Percentiles rank a stretch among this genome's conserved stretches.
Evolutionary conservation across 2,329 filamentous ascomycete species (phyloP).

Genomic region (Trichoderma gracile): DNA sequence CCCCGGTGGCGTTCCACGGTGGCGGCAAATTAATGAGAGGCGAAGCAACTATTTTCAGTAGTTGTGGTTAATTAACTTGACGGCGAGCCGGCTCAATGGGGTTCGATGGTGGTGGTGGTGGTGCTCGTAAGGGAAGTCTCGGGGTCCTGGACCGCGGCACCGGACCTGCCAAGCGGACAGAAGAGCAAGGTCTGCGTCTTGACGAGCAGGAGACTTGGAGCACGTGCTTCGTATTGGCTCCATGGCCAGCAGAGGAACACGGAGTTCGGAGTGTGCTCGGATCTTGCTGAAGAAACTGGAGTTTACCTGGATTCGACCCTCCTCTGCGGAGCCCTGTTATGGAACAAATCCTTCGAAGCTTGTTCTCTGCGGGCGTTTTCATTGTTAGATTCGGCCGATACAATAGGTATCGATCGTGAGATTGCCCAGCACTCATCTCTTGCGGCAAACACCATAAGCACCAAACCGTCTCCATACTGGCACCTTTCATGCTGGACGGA

Average conservation of each 20-base stretch:
- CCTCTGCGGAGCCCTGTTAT: conserved; percentile 13
- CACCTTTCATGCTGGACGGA: background rate
- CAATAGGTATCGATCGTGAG: background rate
- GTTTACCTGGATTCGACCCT: background rate
- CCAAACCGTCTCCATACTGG: conserved; percentile 14
- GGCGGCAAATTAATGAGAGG: conserved; percentile 21
- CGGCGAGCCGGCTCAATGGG: conserved; percentile 3
- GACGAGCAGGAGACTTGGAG: background rate
- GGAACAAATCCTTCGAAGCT: background rate
- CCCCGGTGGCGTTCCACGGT: conserved; percentile 8
- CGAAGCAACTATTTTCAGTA: conserved; percentile 13
- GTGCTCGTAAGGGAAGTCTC: background rate
- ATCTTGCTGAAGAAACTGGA: conserved; percentile 9
- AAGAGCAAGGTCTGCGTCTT: background rate
- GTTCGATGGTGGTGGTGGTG: background rate
- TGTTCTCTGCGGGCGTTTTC: conserved; percentile 15
- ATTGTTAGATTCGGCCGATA: conserved; percentile 11
- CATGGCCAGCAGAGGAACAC: background rate
- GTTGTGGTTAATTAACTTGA: conserved; percentile 14
- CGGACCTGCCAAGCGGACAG: conserved; percentile 11
- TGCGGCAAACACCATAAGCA: conserved; percentile 13
- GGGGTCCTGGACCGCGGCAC: conserved; percentile 13
- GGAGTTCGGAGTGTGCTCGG: conserved; percentile 7
- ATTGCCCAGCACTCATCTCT: background rate
- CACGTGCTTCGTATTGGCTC: conserved; percentile 2